Conservation (phyloP, 495 filamentous ascomycete genomes). For the Penicillium turbatum region DNA sequence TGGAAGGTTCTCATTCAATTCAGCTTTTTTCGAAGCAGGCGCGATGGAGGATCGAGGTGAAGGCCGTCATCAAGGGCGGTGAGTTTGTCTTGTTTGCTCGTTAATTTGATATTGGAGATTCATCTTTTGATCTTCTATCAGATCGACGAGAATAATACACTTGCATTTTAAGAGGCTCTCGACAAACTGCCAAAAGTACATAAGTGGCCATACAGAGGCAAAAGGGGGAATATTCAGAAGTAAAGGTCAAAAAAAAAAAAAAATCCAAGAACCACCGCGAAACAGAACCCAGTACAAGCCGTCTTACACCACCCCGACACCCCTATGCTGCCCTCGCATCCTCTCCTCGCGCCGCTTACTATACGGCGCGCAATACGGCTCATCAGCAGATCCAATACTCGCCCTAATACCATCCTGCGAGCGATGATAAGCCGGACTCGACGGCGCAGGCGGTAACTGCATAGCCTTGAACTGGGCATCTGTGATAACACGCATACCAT, state of each 20-base stretch:
- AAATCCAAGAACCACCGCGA: neutral
- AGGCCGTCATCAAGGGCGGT: slow-evolving; percentile 19
- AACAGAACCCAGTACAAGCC: neutral
- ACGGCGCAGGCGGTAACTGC: slow-evolving; percentile 40
- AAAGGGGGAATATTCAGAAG: slow-evolving; percentile 11
- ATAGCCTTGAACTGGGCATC: slow-evolving; percentile 46
- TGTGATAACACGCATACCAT: slow-evolving; percentile 38
- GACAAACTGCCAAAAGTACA: neutral
- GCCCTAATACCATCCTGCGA: slow-evolving; percentile 41
- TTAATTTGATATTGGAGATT: neutral
- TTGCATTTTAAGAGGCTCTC: neutral
- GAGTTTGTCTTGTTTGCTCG: slow-evolving; percentile 22
- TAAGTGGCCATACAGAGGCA: neutral
- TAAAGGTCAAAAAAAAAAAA: neutral
- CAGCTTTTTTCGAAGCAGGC: neutral
- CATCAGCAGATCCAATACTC: slow-evolving; percentile 43
- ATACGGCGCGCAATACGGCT: slow-evolving; percentile 45
- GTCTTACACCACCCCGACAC: slow-evolving; percentile 30
- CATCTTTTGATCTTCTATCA: neutral
- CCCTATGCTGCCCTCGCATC: slow-evolving; percentile 37
- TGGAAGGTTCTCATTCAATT: slow-evolving; percentile 6
- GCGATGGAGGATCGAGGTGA: slow-evolving; percentile 1
- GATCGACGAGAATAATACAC: neutral
- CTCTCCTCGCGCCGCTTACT: slow-evolving; percentile 42
- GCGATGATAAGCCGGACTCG: slow-evolving; percentile 43